phyloP scores from a whole-genome alignment of 148 eudicot species.

The Silene uniflora region DNA sequence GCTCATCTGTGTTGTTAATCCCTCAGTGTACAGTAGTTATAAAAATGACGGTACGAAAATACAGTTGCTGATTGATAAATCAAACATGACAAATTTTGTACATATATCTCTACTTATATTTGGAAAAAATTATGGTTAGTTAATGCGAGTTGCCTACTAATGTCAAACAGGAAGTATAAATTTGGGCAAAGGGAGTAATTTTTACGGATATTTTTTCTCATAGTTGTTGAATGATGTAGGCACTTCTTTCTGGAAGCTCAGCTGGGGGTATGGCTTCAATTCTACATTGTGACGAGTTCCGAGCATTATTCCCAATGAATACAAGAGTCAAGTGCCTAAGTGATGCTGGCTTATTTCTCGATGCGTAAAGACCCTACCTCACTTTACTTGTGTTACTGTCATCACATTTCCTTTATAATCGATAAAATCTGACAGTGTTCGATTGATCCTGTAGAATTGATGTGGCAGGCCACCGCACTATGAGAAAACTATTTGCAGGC shows the following conservation, averaged over 20 bases:
- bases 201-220: not conserved
- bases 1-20: not conserved
- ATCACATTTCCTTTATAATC: not conserved
- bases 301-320: constrained; percentile 31
- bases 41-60: not conserved
- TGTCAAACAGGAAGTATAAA: no score
- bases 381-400: not conserved
- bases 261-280: constrained; percentile 54
- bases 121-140: no score
- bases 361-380: constrained; percentile 54
- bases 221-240: constrained; percentile 27
- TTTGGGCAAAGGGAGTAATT: no score
- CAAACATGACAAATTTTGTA: no score
- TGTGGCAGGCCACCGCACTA: constrained; percentile 68
- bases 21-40: no score
- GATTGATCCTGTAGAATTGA: constrained; percentile 49
- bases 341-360: constrained; percentile 93
- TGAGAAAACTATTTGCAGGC: constrained; percentile 51
- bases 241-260: constrained; percentile 57
- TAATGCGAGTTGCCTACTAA: no score
- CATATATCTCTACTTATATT: no score
- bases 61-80: no score
- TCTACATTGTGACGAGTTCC: constrained; percentile 46
- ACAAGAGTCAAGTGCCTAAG: constrained; percentile 49
- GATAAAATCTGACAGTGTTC: constrained; percentile 8